These are phyloP conservation scores for Sphagnum tenellum DNA, from an alignment of 225 moss, liverwort and hornwort species.

Conservation along the genomic window DNA sequence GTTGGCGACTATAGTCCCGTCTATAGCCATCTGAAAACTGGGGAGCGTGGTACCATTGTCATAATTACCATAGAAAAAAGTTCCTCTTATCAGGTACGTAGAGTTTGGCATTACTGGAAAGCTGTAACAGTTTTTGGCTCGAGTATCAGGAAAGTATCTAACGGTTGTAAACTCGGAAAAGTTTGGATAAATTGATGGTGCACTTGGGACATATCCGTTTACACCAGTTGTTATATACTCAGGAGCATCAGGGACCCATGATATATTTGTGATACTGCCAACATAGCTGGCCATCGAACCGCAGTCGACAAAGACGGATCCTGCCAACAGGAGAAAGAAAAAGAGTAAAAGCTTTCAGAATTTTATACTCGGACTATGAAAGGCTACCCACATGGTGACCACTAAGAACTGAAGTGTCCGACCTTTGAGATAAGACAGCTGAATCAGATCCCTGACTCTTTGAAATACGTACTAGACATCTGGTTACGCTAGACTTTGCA, in stretches of 20 bases:
- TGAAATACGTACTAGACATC: no score
- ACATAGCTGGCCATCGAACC: constrained; percentile 1
- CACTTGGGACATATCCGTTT: neutral
- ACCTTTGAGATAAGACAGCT: no score
- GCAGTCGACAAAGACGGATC: constrained; percentile 10
- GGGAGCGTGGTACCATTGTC: neutral
- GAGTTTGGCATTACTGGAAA: constrained; percentile 3
- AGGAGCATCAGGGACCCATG: constrained; percentile 6
- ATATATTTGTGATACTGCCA: constrained; percentile 6
- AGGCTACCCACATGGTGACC: no score
- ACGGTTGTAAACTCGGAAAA: constrained; percentile 1
- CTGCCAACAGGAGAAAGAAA: neutral
- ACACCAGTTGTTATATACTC: constrained; percentile 5
- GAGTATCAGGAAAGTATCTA: constrained; percentile 8
- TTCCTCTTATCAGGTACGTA: constrained; percentile 8
- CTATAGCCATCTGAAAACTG: constrained; percentile 6
- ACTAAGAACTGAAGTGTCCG: no score
- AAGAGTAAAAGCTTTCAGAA: no score
- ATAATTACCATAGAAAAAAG: constrained; percentile 2
- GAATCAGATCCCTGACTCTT: no score
- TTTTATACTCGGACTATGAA: no score
- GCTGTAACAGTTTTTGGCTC: constrained; percentile 11
- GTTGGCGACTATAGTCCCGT: constrained; percentile 6
- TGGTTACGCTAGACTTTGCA: no score
- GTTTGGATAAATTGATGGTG: neutral